Conservation (phyloP, 768 basidiomycete genomes). For the Pisolithus orientalis region DNA sequence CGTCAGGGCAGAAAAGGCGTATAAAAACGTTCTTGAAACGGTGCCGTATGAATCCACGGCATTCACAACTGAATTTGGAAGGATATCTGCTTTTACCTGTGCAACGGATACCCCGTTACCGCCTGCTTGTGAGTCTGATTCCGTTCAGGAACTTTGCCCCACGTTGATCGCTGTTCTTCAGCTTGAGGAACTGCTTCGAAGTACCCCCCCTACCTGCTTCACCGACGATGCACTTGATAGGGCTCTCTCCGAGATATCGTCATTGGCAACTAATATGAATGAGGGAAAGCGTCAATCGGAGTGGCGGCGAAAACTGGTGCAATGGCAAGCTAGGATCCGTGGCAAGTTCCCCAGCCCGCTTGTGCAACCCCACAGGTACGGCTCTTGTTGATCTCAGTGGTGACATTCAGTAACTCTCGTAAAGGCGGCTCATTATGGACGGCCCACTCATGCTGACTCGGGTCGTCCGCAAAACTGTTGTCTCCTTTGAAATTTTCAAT, state of each 20-base stretch:
- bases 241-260: conserved; percentile 82
- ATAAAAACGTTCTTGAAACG: conserved; percentile 87
- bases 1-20: conserved; percentile 80
- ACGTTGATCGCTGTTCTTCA: conserved; percentile 2
- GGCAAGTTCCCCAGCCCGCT: conserved; percentile 95
- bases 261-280: conserved; percentile 92
- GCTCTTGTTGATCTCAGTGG: conserved; percentile 1
- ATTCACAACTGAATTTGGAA: conserved; percentile 91
- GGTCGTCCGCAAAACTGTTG: conserved; percentile 81
- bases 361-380: conserved; percentile 93
- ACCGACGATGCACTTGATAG: conserved; percentile 80
- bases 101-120: conserved; percentile 96
- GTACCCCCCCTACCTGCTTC: conserved; percentile 77
- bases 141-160: conserved; percentile 1
- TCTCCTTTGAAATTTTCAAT: conserved; percentile 76
- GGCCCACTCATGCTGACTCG: conserved; percentile 79
- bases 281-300: conserved; percentile 97
- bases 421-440: conserved; percentile 88
- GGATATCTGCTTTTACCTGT: conserved; percentile 92
- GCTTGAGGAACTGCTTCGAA: conserved; percentile 83
- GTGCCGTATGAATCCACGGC: conserved; percentile 81
- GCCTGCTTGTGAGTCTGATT: conserved; percentile 65
- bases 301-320: conserved; percentile 82
- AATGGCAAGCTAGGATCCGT: conserved; percentile 85
- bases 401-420: conserved; percentile 6